phyloP scores from a whole-genome alignment of 2,329 filamentous ascomycete genomes.

The Fonsecaea nubica region DNA sequence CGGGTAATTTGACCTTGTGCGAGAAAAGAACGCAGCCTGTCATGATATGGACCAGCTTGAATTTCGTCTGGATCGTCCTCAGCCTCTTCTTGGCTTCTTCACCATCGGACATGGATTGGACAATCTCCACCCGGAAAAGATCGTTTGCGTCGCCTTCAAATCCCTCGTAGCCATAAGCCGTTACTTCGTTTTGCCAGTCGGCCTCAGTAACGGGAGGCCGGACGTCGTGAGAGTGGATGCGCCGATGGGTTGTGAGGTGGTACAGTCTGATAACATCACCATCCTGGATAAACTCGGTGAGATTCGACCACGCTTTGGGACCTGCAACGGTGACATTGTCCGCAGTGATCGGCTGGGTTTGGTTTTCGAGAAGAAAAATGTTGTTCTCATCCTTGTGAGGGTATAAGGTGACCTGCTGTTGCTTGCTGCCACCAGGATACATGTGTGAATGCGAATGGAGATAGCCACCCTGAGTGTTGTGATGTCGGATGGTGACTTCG shows the following conservation, averaged over 20 bases:
- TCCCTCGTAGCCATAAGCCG: constrained; percentile 95
- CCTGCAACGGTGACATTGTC: constrained; percentile 79
- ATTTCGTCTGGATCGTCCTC: constrained; percentile 95
- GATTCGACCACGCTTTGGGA: constrained; percentile 80
- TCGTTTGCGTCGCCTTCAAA: constrained; percentile 98
- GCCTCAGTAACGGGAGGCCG: constrained; percentile 84
- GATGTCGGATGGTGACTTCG: constrained; percentile 83
- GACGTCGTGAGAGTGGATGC: constrained; percentile 94
- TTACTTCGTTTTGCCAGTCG: constrained; percentile 95
- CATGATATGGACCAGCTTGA: constrained; percentile 94
- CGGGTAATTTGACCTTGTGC: constrained; percentile 97
- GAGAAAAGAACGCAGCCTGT: constrained; percentile 95
- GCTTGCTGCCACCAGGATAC: constrained; percentile 97
- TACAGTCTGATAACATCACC: constrained; percentile 83
- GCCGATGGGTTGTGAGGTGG: constrained; percentile 81
- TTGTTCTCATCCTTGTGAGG: constrained; percentile 99
- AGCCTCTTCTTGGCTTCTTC: constrained; percentile 80
- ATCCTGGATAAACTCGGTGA: constrained; percentile 74
- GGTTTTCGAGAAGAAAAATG: constrained; percentile 90
- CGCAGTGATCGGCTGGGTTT: constrained; percentile 81
- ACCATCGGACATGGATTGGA: constrained; percentile 84
- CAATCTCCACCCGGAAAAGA: constrained; percentile 90
- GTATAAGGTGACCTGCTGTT: constrained; percentile 97
- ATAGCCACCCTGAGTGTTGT: constrained; percentile 97
- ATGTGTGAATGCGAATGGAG: constrained; percentile 96